Base-by-base conservation (phyloP, 2,329 filamentous ascomycete species). In the Aspergillus pseudoterreus region DNA sequence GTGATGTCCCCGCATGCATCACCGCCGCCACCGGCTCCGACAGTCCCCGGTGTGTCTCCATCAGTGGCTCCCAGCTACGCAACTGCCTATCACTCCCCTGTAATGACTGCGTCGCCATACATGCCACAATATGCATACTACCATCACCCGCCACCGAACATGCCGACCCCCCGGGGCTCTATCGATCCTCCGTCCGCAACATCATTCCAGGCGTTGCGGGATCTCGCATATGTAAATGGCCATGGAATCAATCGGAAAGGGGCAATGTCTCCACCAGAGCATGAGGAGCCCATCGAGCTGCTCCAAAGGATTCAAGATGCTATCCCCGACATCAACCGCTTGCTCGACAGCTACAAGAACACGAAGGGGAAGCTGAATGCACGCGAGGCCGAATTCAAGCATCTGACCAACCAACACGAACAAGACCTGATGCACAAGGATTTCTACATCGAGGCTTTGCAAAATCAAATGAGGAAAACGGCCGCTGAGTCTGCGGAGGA, bases 361-460 rank as follows among this genome's bases (percentile, higher is more conserved):
- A 77, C 76, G 3, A 75, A 80, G 50, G 74, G 67, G 47, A 77
- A 79, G 59, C 69, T 81, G 10, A 72, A 71, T 24, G 70, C 73
- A 30, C 72, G 77, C 14, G 78, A 80, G 53, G 73, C 76, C 27
- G 68, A 78, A 45, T 73, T 78, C 53, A 77, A 75, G 49, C 72
- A 79, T 52, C 69, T 76, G 17, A 71, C 76, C 52, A 67, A 66
- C 39, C 76, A 80, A 52, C 76, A 81, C 54, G 73, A 78, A 45
- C 76, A 80, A 53, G 74, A 72, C 27, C 61, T 81, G 33, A 75
- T 76, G 64, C 72, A 73, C 47, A 81, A 81, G 59, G 78, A 82
- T 44, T 75, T 71, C 47, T 77, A 82, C 56, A 79, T 82, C 49
- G 73, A 77, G 54, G 71, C 74, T 12, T 58, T 82, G 54, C 77